Evolutionary conservation across 495 filamentous ascomycete genomes (phyloP), one percentile per base, ranked within the genome.

Genomic region (Penicillium nucicola): DNA sequence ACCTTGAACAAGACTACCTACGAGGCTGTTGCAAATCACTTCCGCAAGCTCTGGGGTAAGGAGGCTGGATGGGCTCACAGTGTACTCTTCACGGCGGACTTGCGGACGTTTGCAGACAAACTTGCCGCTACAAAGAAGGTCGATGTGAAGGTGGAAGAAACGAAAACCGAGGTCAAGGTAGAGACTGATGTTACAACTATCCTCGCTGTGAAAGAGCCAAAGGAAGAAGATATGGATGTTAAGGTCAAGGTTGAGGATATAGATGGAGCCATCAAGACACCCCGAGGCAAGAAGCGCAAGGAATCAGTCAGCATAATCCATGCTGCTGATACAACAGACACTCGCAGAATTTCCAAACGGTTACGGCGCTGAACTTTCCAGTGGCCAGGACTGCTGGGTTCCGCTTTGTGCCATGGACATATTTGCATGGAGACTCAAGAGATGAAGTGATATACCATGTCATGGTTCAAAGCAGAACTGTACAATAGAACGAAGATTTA

Each of bases 11-110:
- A 92, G 61, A 80, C 80, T 20, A 93, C 89, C 44, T 97, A 97
- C 63, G 84, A 91, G 58, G 88, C 91, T 7, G 81, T 99, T 35
- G 95, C 86, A 3, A 86, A 95, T 52, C 85, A 93, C 60, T 97
- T 97, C 66, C 81, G 93, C 25, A 81, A 80, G 42, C 78, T 97
- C 5, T 97, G 95, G 95, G 93, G 93, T 0, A 82, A 85, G 28
- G 88, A 97, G 56, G 93, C 93, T 9, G 93, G 93, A 1, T 99
- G 95, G 95, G 95, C 93, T 1, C 93, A 99, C 68, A 92, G 86
- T 33, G 95, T 98, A 14, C 78, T 99, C 5, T 99, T 99, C 65
- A 93, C 93, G 0, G 95, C 93, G 3, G 91, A 99, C 65, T 68
- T 99, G 39, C 87, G 84, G 63, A 83, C 87, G 1, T 97, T 97